These are phyloP conservation scores for Rhizopus delemar DNA, from an alignment of 371 early-diverging fungal genomes.

Conservation along the genomic window DNA sequence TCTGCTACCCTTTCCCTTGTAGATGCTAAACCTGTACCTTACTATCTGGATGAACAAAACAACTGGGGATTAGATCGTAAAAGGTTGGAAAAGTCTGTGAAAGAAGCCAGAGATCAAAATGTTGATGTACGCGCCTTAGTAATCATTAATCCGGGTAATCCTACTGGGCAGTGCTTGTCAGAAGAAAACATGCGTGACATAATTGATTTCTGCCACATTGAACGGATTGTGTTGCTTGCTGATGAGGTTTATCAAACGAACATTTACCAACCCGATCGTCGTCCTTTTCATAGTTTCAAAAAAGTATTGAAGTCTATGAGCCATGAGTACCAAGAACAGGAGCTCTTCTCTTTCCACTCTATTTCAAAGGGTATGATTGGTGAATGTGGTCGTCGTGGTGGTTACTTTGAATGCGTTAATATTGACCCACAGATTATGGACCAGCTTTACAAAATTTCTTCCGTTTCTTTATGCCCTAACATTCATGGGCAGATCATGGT, in stretches of 20 bases:
- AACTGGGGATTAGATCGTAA: conserved; percentile 79
- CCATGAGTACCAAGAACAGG: conserved; percentile 54
- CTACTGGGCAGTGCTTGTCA: conserved; percentile 89
- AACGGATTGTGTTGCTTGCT: conserved; percentile 85
- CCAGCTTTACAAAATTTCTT: conserved; percentile 91
- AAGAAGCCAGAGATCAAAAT: conserved; percentile 70
- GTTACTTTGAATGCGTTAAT: conserved; percentile 92
- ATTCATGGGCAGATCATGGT: conserved; percentile 85
- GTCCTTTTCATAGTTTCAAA: conserved; percentile 95
- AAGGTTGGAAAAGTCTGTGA: conserved; percentile 64
- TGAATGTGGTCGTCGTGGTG: conserved; percentile 97
- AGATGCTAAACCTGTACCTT: conserved; percentile 84
- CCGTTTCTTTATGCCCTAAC: conserved; percentile 90
- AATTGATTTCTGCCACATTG: conserved; percentile 81
- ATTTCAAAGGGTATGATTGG: conserved; percentile 98
- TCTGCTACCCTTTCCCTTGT: conserved; percentile 90
- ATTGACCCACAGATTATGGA: conserved; percentile 76
- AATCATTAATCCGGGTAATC: conserved; percentile 98
- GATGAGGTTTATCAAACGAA: conserved; percentile 99
- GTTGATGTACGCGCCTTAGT: conserved; percentile 90
- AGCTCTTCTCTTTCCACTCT: conserved; percentile 95
- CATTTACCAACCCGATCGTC: conserved; percentile 74
- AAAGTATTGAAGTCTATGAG: conserved; percentile 71
- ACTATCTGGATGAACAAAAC: conserved; percentile 85
- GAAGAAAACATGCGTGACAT: conserved; percentile 85